Percentiles rank a stretch among this genome's conserved stretches.
These are phyloP conservation scores for Toxoplasma gondii DNA, from an alignment of 169 alveolate genomes.

Conservation along the genomic window DNA sequence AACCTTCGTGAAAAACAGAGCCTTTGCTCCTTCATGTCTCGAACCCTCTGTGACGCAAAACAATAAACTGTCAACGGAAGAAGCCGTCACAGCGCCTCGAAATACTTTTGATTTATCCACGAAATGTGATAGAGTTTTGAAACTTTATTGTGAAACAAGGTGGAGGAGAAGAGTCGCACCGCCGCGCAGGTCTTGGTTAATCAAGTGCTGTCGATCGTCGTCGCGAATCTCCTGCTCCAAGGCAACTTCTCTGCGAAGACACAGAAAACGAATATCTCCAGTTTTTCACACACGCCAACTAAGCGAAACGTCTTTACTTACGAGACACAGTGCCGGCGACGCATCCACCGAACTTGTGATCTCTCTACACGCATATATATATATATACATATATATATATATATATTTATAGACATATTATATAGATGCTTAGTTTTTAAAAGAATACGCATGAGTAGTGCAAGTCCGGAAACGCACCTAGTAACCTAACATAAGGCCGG, in stretches of 20 bases:
- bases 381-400: background rate
- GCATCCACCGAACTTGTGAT: background rate
- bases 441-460: background rate
- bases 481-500: no score
- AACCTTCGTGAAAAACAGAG: no score
- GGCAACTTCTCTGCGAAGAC: background rate
- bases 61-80: no score
- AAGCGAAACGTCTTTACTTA: no score
- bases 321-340: no score
- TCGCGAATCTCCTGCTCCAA: background rate
- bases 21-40: no score
- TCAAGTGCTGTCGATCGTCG: constrained; percentile 1
- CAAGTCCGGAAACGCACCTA: no score
- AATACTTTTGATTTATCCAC: no score
- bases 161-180: background rate
- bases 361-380: background rate
- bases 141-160: no score
- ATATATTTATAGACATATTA: background rate
- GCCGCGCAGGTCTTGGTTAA: constrained; percentile 20
- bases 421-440: background rate
- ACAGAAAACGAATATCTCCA: background rate
- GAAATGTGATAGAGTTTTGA: no score
- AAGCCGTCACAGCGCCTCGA: no score
- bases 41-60: no score
- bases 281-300: background rate